Evolutionary conservation across 305 asterid genomes (phyloP).

Genomic region (Fraxinus dipetala): DNA sequence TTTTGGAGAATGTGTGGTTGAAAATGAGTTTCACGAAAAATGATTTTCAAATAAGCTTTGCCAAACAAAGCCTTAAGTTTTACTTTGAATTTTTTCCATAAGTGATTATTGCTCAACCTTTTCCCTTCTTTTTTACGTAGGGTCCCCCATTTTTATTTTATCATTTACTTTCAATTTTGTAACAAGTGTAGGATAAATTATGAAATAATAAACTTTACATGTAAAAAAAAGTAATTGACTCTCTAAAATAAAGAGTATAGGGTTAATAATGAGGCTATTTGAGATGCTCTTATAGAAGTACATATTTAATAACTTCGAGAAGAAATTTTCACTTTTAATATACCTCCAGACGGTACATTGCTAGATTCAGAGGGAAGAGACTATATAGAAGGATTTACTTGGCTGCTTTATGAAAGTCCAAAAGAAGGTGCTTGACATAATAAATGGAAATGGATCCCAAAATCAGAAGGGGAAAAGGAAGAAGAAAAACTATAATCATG

Average conservation of each 20-base stretch:
- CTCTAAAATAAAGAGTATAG: not conserved
- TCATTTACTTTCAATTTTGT: not conserved
- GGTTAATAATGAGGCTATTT: not conserved
- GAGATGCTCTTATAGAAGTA: not conserved
- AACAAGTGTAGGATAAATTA: not conserved
- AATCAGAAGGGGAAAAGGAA: not conserved
- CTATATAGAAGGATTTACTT: not conserved
- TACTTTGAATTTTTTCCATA: not conserved
- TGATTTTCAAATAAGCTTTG: not conserved
- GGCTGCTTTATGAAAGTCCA: slow-evolving; percentile 2
- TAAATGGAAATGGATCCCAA: not conserved
- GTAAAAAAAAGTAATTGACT: not conserved
- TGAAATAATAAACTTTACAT: not conserved
- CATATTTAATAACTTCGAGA: not conserved
- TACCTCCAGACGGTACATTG: not conserved
- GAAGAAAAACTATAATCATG: not conserved
- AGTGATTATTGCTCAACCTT: not conserved
- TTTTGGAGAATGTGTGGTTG: not conserved
- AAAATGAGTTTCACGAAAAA: not conserved
- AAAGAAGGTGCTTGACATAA: not conserved
- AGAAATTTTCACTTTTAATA: not conserved
- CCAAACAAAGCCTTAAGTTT: not conserved
- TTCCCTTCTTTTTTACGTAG: not conserved
- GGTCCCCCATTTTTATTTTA: not conserved
- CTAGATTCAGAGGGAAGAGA: not conserved